phyloP scores from a whole-genome alignment of 257 asterid genomes.

The Penstemon eatonii region DNA sequence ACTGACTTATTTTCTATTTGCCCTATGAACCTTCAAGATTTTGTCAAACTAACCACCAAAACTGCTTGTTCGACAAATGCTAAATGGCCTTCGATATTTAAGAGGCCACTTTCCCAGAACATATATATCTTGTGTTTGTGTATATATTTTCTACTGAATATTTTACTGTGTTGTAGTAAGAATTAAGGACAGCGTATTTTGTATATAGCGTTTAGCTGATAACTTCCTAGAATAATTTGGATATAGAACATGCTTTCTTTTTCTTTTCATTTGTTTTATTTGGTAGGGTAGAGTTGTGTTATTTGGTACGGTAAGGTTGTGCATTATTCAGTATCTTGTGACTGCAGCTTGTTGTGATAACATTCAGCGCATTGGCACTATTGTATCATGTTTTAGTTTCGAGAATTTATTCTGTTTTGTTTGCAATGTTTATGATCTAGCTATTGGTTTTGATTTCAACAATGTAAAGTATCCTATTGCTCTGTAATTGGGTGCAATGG shows the following conservation, averaged over 20 bases:
- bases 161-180: slow-evolving; percentile 11
- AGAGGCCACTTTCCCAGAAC: slow-evolving; percentile 15
- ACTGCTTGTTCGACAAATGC: slow-evolving; percentile 17
- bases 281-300: no score
- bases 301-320: no score
- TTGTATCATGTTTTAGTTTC: no score
- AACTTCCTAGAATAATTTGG: background rate
- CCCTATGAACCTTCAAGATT: slow-evolving; percentile 19
- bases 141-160: slow-evolving; percentile 22
- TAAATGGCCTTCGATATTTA: slow-evolving; percentile 12
- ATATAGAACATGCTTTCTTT: background rate
- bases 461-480: background rate
- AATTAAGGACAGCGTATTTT: background rate
- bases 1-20: slow-evolving; percentile 22
- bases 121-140: slow-evolving; percentile 26
- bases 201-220: background rate
- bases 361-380: no score
- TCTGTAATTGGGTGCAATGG: no score
- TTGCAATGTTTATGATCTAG: background rate
- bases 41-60: slow-evolving; percentile 32
- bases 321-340: no score
- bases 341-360: no score
- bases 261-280: no score
- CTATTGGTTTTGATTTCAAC: background rate
- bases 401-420: background rate